Evolutionary conservation across 768 basidiomycete species (phyloP).

Genomic region (Phylloporus sp.): DNA sequence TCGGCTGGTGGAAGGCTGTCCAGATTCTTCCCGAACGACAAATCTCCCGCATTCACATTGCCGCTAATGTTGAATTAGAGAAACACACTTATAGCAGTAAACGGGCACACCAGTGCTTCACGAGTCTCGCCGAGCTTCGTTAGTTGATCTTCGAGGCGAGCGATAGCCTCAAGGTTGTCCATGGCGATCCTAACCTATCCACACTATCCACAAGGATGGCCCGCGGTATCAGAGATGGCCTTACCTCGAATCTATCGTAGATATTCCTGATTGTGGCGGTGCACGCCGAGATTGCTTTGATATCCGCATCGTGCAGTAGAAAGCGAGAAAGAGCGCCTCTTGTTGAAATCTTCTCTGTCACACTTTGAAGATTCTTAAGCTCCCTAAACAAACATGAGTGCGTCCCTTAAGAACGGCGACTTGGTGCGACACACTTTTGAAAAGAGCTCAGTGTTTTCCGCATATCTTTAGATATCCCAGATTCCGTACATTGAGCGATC

Average conservation of each 20-base stretch:
- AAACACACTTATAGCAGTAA: background rate
- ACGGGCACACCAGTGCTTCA: background rate
- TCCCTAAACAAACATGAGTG: constrained; percentile 1
- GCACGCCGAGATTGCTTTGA: constrained; percentile 7
- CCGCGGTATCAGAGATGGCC: background rate
- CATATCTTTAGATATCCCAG: background rate
- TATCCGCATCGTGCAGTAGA: constrained; percentile 7
- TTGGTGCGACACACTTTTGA: constrained; percentile 1
- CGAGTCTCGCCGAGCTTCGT: background rate
- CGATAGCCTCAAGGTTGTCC: constrained; percentile 5
- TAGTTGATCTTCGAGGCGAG: constrained; percentile 10
- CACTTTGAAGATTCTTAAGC: constrained; percentile 2
- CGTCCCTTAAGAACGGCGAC: background rate
- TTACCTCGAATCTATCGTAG: constrained; percentile 7
- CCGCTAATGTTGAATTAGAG: constrained; percentile 5
- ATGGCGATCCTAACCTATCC: constrained; percentile 13
- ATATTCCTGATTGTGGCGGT: constrained; percentile 8
- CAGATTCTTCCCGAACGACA: background rate
- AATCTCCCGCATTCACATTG: constrained; percentile 5
- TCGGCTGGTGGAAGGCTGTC: background rate
- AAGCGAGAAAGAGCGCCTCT: constrained; percentile 5
- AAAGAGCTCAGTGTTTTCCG: constrained; percentile 2
- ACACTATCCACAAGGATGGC: background rate
- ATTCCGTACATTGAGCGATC: background rate
- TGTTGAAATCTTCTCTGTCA: constrained; percentile 6